phyloP scores from a whole-genome alignment of 305 asterid genomes.

The Plantago coronopus region DNA sequence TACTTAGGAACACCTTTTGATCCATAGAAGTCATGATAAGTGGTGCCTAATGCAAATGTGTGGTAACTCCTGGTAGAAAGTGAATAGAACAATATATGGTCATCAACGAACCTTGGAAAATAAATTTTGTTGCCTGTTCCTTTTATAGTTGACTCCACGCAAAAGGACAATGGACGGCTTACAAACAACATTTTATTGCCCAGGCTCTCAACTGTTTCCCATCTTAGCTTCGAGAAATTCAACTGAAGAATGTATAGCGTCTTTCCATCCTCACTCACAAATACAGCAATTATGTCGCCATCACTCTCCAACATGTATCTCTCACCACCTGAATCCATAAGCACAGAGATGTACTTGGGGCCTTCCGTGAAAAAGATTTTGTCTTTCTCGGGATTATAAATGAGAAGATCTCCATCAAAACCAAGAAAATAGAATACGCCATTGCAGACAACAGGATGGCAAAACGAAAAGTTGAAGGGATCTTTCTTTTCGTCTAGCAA shows the following conservation, averaged over 20 bases:
- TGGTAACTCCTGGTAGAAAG: constrained; percentile 6
- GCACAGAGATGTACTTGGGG: too few species aligned
- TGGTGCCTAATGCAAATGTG: neutral
- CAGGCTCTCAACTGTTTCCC: neutral
- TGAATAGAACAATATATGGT: neutral
- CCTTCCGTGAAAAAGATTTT: too few species aligned
- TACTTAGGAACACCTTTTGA: neutral
- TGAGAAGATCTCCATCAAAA: too few species aligned
- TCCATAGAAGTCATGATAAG: neutral
- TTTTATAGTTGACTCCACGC: neutral
- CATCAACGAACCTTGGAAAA: neutral
- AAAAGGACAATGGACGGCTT: neutral
- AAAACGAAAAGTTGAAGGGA: too few species aligned
- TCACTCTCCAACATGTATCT: constrained; percentile 9
- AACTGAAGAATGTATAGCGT: neutral
- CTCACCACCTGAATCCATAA: too few species aligned
- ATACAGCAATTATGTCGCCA: neutral
- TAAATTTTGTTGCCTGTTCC: constrained; percentile 6
- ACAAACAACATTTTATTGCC: constrained; percentile 6
- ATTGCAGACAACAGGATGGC: too few species aligned
- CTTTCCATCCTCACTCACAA: neutral
- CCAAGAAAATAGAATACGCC: too few species aligned
- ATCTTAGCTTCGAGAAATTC: neutral
- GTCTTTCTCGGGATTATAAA: too few species aligned
- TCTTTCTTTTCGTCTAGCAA: too few species aligned